Evolutionary conservation across 2,329 filamentous ascomycete genomes (phyloP).

Genomic region (Aspergillus intermedius): DNA sequence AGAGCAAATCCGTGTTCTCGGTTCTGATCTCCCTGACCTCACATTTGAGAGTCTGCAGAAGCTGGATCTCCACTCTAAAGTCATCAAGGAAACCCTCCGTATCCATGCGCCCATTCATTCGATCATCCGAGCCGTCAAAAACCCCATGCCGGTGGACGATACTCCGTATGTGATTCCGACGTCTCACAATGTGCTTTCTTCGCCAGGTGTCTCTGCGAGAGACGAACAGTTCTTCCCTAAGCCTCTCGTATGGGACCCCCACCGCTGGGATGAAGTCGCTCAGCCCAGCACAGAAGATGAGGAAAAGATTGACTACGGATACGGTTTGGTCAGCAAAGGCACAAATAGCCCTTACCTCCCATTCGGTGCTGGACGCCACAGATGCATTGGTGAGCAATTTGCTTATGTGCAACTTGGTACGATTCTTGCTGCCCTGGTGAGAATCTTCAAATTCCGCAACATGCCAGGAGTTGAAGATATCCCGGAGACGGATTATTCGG

Average conservation of each 20-base stretch:
- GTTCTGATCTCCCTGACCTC: slow-evolving; percentile 66
- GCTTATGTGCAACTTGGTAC: slow-evolving; percentile 88
- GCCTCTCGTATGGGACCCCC: slow-evolving; percentile 77
- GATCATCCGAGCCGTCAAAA: slow-evolving; percentile 87
- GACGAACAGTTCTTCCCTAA: slow-evolving; percentile 73
- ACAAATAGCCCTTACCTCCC: slow-evolving; percentile 84
- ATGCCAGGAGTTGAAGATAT: slow-evolving; percentile 17
- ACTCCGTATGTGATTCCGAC: slow-evolving; percentile 78
- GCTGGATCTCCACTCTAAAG: slow-evolving; percentile 73
- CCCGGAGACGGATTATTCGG: slow-evolving; percentile 52
- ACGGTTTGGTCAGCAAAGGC: slow-evolving; percentile 87
- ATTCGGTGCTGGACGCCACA: slow-evolving; percentile 85
- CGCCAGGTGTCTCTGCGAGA: slow-evolving; percentile 72
- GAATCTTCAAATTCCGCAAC: slow-evolving; percentile 73
- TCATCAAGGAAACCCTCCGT: slow-evolving; percentile 87
- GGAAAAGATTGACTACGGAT: slow-evolving; percentile 87
- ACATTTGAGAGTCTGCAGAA: slow-evolving; percentile 71
- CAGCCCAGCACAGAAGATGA: slow-evolving; percentile 47
- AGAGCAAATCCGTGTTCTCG: slow-evolving; percentile 71
- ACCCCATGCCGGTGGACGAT: slow-evolving; percentile 74
- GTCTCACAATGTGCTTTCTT: slow-evolving; percentile 72
- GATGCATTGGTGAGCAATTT: slow-evolving; percentile 96
- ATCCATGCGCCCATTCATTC: slow-evolving; percentile 91
- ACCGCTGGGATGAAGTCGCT: slow-evolving; percentile 70
- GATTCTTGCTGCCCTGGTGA: slow-evolving; percentile 69